A percentile compares a stretch with the other conserved stretches of the same genome.
Evolutionary conservation across 139 green algal genomes (phyloP).

Genomic region (Coelastrella sp.): DNA sequence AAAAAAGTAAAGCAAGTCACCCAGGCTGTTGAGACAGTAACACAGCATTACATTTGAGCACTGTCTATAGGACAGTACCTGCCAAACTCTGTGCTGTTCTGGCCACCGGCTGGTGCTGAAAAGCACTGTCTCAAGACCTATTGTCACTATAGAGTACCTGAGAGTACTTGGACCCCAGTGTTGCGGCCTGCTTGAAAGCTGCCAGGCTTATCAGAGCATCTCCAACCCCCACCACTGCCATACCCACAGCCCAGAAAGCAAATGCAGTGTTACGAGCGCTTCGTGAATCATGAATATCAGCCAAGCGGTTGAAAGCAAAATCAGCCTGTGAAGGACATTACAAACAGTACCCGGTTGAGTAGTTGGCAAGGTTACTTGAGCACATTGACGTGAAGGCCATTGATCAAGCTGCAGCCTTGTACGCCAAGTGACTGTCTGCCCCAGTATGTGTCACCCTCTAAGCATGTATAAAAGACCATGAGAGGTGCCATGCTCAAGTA

Average conservation of each 20-base stretch:
- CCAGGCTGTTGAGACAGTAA: too few relatives aligned
- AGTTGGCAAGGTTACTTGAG: background rate
- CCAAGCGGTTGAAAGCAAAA: background rate
- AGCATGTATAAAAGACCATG: too few relatives aligned
- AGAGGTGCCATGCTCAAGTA: too few relatives aligned
- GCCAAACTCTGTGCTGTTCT: too few relatives aligned
- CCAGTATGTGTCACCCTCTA: background rate
- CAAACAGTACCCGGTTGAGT: background rate
- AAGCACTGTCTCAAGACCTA: too few relatives aligned
- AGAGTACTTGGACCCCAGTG: background rate
- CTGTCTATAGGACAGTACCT: too few relatives aligned
- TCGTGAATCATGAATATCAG: background rate
- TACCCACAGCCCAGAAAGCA: background rate
- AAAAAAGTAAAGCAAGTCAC: too few relatives aligned
- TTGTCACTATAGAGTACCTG: too few relatives aligned
- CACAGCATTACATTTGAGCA: too few relatives aligned
- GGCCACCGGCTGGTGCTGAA: too few relatives aligned
- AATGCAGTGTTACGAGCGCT: background rate
- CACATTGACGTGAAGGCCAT: background rate
- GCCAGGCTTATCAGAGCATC: background rate
- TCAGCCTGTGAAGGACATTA: background rate
- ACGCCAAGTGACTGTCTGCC: background rate
- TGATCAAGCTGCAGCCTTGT: background rate
- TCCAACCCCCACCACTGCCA: background rate
- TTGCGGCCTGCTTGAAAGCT: background rate